Evolutionary conservation across 2,329 filamentous ascomycete genomes (phyloP).

Genomic region (Aspergillus caelatus): DNA sequence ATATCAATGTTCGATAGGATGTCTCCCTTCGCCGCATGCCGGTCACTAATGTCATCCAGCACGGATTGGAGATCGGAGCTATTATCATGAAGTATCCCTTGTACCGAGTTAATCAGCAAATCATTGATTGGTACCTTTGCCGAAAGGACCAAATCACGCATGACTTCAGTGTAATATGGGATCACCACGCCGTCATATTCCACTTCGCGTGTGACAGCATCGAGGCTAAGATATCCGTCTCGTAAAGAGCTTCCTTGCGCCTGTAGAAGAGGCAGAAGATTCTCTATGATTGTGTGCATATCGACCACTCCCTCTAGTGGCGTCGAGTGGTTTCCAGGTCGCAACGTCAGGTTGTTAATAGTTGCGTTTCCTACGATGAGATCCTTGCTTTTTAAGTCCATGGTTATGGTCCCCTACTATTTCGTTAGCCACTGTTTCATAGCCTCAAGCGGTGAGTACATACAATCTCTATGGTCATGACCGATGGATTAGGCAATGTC

Average conservation of each 20-base stretch:
- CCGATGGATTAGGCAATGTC: slow-evolving; percentile 24
- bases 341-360: slow-evolving; percentile 18
- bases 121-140: slow-evolving; percentile 19
- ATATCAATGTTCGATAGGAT: not conserved
- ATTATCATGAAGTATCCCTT: slow-evolving; percentile 2
- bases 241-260: slow-evolving; percentile 18
- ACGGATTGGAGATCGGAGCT: not conserved
- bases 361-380: slow-evolving; percentile 24
- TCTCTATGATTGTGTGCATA: slow-evolving; percentile 15
- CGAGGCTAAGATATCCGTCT: slow-evolving; percentile 3
- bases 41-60: not conserved
- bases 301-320: slow-evolving; percentile 23
- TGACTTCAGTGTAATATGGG: slow-evolving; percentile 25
- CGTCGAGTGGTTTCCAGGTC: slow-evolving; percentile 26
- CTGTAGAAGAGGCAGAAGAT: slow-evolving; percentile 19
- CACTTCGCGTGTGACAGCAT: slow-evolving; percentile 16
- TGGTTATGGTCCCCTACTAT: slow-evolving; percentile 15
- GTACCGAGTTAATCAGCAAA: slow-evolving; percentile 22
- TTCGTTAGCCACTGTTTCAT: not conserved
- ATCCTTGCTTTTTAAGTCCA: slow-evolving; percentile 24
- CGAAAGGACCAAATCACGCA: slow-evolving; percentile 19
- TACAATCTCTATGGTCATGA: slow-evolving; percentile 24
- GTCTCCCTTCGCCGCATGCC: not conserved
- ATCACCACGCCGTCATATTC: slow-evolving; percentile 21
- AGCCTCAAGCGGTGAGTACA: not conserved